A percentile compares a stretch with the other conserved stretches of the same genome.
Conservation (phyloP, 768 basidiomycete genomes). For the Lactarius pseudohatsudake region DNA sequence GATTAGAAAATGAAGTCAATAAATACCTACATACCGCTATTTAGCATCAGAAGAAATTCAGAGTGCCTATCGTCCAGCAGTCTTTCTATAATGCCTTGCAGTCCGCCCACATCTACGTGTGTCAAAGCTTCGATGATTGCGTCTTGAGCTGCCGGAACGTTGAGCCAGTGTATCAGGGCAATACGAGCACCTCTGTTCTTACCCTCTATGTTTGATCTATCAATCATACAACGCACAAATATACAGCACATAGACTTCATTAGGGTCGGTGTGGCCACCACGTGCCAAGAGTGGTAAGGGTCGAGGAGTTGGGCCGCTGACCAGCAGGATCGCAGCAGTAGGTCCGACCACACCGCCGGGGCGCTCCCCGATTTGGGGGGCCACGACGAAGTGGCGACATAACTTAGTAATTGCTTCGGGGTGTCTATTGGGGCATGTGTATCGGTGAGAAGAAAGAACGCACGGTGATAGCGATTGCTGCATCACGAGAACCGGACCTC, state of each 20-base stretch:
- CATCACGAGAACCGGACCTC: slow-evolving; percentile 14
- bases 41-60: slow-evolving; percentile 9
- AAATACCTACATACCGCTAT: slow-evolving; percentile 9
- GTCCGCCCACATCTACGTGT: slow-evolving; percentile 2
- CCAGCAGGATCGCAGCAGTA: slow-evolving; percentile 28
- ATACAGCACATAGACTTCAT: slow-evolving; percentile 19
- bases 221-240: slow-evolving; percentile 9
- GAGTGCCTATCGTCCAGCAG: slow-evolving; percentile 16
- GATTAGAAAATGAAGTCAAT: slow-evolving; percentile 4
- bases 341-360: neutral
- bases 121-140: slow-evolving; percentile 15
- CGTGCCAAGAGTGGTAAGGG: slow-evolving; percentile 20
- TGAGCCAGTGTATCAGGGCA: neutral
- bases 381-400: neutral
- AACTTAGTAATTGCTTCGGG: slow-evolving; percentile 14
- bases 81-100: slow-evolving; percentile 12
- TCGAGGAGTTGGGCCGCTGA: slow-evolving; percentile 21
- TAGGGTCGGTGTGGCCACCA: slow-evolving; percentile 4
- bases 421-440: neutral
- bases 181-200: neutral
- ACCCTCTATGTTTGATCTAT: slow-evolving; percentile 6
- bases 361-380: neutral
- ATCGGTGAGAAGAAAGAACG: neutral
- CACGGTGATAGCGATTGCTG: slow-evolving; percentile 26
- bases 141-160: slow-evolving; percentile 7